Evolutionary conservation across 768 basidiomycete species (phyloP), one percentile per base, ranked within the genome.

Genomic region (Mycena metata): DNA sequence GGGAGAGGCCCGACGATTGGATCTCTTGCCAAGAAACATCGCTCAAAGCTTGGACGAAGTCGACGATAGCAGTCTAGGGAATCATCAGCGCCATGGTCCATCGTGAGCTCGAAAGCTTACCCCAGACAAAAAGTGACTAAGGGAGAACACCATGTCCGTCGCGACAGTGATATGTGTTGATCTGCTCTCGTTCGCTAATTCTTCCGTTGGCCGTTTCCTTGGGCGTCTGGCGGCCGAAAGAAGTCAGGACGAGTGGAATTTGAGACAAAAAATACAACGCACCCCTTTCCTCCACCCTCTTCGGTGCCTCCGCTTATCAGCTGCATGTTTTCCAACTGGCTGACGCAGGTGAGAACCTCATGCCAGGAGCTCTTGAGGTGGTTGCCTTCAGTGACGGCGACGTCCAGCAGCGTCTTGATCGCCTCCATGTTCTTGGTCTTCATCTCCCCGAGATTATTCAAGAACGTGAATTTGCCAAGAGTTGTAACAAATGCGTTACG

Each of bases 11-110:
- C 0, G 98, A 99, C 0, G 96, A 96, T 78, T 98, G 96, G 42
- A 99, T 99, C 80, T 99, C 98, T 78, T 99, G 96, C 97, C 97
- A 98, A 43, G 98, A 99, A 42, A 99, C 94, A 74, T 97, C 95
- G 76, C 95, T 95, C 6, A 99, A 84, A 2, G 98, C 96, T 79
- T 91, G 93, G 5, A 99, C 98, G 72, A 99, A 99, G 78, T 99
- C 95, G 42, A 98, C 95, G 71, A 99, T 99, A 12, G 98, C 98
- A 30, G 90, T 93, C 96, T 98, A 33, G 15, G 52, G 68, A 60
- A 8, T 52, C 43, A 50, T 74, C 49, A 66, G 46, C 59, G 36
- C 10, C 39, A 33, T 16, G 33, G 33, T n/a, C 12, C 57, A 54
- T 45, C 36, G 33, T 58, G 17, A 24, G 17, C 30, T 15, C 42